Conservation (phyloP, 176 grass and related monocot genomes). For the Poa pratensis region DNA sequence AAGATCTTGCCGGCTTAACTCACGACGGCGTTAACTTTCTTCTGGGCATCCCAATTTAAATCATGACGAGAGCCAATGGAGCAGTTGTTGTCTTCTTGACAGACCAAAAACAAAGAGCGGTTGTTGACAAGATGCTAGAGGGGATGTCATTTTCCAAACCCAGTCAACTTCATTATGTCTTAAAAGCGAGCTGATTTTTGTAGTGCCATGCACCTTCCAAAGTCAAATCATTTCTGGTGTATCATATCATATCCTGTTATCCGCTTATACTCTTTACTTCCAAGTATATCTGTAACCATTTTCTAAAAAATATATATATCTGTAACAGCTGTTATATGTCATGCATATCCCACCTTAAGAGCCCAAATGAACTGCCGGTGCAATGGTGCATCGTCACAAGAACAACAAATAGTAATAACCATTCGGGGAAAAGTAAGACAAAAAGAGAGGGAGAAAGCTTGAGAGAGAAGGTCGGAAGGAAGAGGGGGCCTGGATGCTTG, state of each 20-base stretch:
- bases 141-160: constrained; percentile 22
- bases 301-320: too few relatives aligned
- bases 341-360: constrained; percentile 19
- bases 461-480: neutral
- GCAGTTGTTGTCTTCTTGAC: too few relatives aligned
- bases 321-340: neutral
- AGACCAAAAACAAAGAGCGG: too few relatives aligned
- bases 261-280: neutral
- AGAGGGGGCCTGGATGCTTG: neutral
- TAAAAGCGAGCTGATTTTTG: constrained; percentile 37
- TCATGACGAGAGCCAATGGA: too few relatives aligned
- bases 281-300: neutral
- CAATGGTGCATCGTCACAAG: too few relatives aligned
- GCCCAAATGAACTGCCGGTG: neutral
- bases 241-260: neutral
- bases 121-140: constrained; percentile 6
- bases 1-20: too few relatives aligned
- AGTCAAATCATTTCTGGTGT: neutral
- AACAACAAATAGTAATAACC: neutral
- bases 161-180: constrained; percentile 21
- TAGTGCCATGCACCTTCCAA: constrained; percentile 10
- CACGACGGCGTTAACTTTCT: too few relatives aligned
- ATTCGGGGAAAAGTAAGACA: constrained; percentile 35
- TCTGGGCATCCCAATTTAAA: too few relatives aligned
- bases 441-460: constrained; percentile 14